Conservation (phyloP, 495 filamentous ascomycete species). For the Penicillium robsamsonii region DNA sequence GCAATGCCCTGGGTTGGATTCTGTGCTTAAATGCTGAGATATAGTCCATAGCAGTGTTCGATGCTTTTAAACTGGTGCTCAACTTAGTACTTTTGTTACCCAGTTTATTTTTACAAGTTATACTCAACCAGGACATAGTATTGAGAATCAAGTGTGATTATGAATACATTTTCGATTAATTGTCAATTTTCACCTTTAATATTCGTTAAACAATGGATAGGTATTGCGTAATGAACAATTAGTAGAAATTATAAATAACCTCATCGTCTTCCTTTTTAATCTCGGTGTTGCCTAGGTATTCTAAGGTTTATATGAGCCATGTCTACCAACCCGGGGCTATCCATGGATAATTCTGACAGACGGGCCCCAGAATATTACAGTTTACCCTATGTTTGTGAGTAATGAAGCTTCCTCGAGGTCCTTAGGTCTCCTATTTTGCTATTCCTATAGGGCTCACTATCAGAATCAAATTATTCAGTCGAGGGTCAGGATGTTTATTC, state of each 20-base stretch:
- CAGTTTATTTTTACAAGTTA: background rate
- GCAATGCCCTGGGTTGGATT: conserved; percentile 26
- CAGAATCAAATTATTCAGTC: too few relatives aligned
- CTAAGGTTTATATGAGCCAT: too few relatives aligned
- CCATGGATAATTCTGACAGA: too few relatives aligned
- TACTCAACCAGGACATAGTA: background rate
- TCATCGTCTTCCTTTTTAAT: background rate
- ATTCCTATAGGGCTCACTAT: too few relatives aligned
- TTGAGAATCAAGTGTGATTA: background rate
- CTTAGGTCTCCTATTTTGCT: too few relatives aligned
- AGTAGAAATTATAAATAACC: background rate
- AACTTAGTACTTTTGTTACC: background rate
- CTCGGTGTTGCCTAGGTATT: background rate
- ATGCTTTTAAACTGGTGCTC: background rate
- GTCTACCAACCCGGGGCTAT: too few relatives aligned
- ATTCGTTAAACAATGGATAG: background rate
- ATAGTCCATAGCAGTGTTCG: background rate
- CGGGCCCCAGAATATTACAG: too few relatives aligned
- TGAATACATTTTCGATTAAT: background rate
- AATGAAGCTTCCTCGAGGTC: too few relatives aligned
- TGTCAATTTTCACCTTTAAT: background rate
- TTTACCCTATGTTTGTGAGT: too few relatives aligned
- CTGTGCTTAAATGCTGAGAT: background rate
- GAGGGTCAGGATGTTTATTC: too few relatives aligned
- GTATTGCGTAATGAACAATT: background rate